Evolutionary conservation across 2,329 filamentous ascomycete species (phyloP), one percentile per base, ranked within the genome.

Genomic region (Paecilomyces sp.): DNA sequence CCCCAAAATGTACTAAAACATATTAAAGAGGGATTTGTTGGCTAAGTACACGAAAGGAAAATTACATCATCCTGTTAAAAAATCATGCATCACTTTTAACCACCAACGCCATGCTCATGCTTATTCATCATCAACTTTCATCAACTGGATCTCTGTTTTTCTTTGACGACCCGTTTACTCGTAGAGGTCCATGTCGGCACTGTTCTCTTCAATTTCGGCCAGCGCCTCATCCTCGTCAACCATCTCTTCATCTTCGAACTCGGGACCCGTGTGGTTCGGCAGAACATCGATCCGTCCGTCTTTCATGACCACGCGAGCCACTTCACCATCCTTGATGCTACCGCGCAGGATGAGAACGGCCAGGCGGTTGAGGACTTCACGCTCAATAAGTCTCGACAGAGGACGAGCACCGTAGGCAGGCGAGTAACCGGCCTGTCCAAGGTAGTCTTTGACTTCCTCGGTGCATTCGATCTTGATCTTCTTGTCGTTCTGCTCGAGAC

Each of bases 351-450:
- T 95, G 64, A 97, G 83, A 50, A 99, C 90, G 1, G 94, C 94
- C 64, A 99, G 80, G 56, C 88, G 87, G 77, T 99, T 99, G 69
- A 99, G 86, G 2, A 99, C 91, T 76, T 99, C 94, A 78, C 94
- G 94, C 80, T 99, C 94, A 67, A 99, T 97, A 61, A 99, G 85
- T 57, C 94, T 85, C 18, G 88, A 86, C 24, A 99, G 80, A 36
- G 94, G 94, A 60, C 94, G 85, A 50, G 94, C 94, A 75, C 94
- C 94, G 70, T 99, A 99, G 0, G 91, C 92, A 0, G 94, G 94
- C 13, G 91, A 96, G 79, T 99, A 99, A 9, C 94, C 94, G 0
- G 92, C 90, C 50, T 85, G 86, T 67, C 92, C 94, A 8, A 99
- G 85, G 75, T 96, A 97, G 71, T 97, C 92, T 73, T 93, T 94